Percentiles rank a stretch among this genome's conserved stretches.
Evolutionary conservation across 495 filamentous ascomycete species (phyloP).

Genomic region (Cercophora samala): DNA sequence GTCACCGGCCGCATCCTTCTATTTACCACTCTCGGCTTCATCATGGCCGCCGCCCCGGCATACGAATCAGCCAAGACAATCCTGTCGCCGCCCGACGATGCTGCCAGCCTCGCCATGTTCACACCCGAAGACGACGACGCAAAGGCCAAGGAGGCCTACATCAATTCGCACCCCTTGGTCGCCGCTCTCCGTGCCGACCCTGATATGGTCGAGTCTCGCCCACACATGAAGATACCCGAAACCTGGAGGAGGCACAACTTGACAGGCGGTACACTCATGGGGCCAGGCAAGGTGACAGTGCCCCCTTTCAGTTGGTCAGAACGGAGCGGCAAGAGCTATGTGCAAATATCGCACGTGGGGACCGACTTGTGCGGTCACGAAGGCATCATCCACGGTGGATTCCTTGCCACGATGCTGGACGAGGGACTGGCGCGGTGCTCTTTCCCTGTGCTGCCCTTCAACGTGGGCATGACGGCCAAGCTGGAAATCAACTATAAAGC

Average conservation of each 20-base stretch:
- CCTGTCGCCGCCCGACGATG: constrained; percentile 60
- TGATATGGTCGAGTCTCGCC: constrained; percentile 71
- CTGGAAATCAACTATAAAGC: constrained; percentile 84
- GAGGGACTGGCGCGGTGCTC: constrained; percentile 89
- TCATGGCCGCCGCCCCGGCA: constrained; percentile 51
- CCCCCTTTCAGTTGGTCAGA: constrained; percentile 78
- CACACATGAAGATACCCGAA: constrained; percentile 79
- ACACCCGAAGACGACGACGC: constrained; percentile 57
- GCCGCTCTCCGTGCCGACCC: constrained; percentile 61
- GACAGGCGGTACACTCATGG: constrained; percentile 75
- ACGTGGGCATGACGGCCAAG: constrained; percentile 86
- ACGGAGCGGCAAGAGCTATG: constrained; percentile 63
- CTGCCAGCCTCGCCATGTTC: constrained; percentile 68
- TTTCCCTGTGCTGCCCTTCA: constrained; percentile 84
- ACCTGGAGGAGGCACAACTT: constrained; percentile 66
- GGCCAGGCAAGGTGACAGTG: constrained; percentile 72
- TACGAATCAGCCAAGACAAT: constrained; percentile 42
- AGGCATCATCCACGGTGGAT: constrained; percentile 86
- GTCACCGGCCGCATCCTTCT: constrained; percentile 37
- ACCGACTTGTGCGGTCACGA: constrained; percentile 83
- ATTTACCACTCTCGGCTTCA: constrained; percentile 51
- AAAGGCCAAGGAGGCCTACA: constrained; percentile 63
- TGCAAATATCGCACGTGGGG: constrained; percentile 78
- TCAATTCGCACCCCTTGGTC: constrained; percentile 71
- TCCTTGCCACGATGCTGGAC: constrained; percentile 88